These are phyloP conservation scores for Hypoxylon fuscum DNA, from an alignment of 495 filamentous ascomycete genomes.

Conservation along the genomic window DNA sequence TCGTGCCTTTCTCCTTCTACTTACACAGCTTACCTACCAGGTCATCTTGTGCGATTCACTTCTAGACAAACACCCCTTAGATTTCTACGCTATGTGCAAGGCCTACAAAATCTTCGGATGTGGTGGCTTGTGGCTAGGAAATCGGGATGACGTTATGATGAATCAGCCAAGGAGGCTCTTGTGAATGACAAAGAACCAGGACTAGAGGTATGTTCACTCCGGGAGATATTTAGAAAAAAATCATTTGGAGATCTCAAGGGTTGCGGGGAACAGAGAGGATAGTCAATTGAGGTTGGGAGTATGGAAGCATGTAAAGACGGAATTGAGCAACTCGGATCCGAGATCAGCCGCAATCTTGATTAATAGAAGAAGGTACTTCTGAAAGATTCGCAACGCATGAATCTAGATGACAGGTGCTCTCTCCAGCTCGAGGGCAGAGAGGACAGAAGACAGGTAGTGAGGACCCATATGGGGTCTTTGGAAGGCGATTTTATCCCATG, in stretches of 20 bases:
- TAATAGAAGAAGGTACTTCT: conserved; percentile 31
- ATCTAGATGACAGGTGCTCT: conserved; percentile 33
- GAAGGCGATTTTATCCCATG: conserved; percentile 16
- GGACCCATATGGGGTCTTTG: conserved; percentile 1
- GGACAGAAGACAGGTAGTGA: conserved; percentile 2
- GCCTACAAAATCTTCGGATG: no score
- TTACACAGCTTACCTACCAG: no score
- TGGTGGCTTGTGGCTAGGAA: no score
- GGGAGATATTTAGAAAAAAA: no score
- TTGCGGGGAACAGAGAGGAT: not conserved
- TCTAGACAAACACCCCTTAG: no score
- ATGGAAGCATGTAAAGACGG: not conserved
- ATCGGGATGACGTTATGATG: no score
- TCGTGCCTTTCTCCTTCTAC: not conserved
- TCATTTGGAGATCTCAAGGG: no score
- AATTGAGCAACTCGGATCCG: conserved; percentile 14
- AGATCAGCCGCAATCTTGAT: conserved; percentile 31
- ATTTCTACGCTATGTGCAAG: no score
- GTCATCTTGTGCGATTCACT: no score
- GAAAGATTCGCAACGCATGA: conserved; percentile 34
- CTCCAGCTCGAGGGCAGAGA: conserved; percentile 12
- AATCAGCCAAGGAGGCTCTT: no score
- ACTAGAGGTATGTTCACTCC: no score
- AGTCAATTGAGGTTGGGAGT: not conserved
- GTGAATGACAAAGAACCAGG: no score